Percentiles rank a stretch among this genome's conserved stretches.
phyloP scores from a whole-genome alignment of 805 yeast species.

The Lipomyces anomalus region DNA sequence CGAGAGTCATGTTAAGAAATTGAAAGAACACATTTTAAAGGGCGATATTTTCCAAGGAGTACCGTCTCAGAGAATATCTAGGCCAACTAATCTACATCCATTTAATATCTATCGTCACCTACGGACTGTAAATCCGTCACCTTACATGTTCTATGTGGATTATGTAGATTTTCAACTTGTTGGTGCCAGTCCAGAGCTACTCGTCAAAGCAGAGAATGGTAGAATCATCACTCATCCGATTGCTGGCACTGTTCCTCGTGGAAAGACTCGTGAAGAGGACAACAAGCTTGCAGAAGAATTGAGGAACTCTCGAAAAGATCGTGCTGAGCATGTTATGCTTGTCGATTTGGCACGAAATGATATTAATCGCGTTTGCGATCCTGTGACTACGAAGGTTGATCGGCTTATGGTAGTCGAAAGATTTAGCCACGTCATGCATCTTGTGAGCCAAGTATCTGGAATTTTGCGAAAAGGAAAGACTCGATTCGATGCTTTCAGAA shows the following conservation, averaged over 20 bases:
- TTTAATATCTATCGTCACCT: constrained; percentile 92
- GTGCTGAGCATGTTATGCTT: constrained; percentile 98
- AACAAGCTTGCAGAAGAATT: constrained; percentile 71
- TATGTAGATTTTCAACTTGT: constrained; percentile 87
- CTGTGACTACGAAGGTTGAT: constrained; percentile 78
- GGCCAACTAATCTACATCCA: constrained; percentile 93
- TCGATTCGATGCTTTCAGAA: constrained; percentile 93
- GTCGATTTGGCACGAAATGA: constrained; percentile 97
- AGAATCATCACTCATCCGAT: constrained; percentile 92
- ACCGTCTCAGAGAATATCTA: constrained; percentile 93
- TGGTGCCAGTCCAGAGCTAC: constrained; percentile 95
- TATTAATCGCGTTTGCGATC: constrained; percentile 89
- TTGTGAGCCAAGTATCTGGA: constrained; percentile 93
- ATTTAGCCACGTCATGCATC: constrained; percentile 94
- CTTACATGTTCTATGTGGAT: constrained; percentile 91
- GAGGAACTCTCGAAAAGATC: constrained; percentile 74
- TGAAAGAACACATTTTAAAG: constrained; percentile 74
- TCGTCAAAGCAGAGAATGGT: constrained; percentile 77
- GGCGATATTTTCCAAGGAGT: constrained; percentile 98
- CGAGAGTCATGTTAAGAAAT: constrained; percentile 66
- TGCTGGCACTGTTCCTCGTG: constrained; percentile 93
- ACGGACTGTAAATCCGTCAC: constrained; percentile 95
- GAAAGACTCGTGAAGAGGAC: constrained; percentile 86
- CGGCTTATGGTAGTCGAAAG: constrained; percentile 83
- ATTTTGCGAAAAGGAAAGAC: constrained; percentile 75